These are phyloP conservation scores for Pseudocercospora fijiensis DNA, from an alignment of 2,329 filamentous ascomycete genomes.

Conservation along the genomic window DNA sequence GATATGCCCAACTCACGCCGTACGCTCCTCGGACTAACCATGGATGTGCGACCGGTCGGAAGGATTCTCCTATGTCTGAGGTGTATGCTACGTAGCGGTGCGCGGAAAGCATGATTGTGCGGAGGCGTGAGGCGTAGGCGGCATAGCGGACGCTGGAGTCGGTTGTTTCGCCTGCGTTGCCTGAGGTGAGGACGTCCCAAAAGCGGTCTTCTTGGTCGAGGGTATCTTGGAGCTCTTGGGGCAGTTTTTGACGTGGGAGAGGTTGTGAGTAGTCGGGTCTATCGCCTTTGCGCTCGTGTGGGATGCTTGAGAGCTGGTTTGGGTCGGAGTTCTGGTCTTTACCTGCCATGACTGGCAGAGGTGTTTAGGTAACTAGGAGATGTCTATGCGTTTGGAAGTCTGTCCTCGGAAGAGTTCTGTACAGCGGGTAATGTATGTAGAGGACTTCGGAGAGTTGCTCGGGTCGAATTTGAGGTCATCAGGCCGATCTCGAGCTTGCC, in stretches of 20 bases:
- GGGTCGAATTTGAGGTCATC: constrained; percentile 1
- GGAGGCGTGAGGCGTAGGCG: constrained; percentile 74
- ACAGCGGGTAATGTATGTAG: not conserved
- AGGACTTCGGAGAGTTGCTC: not conserved
- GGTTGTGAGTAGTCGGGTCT: constrained; percentile 51
- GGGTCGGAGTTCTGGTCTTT: constrained; percentile 36
- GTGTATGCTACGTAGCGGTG: constrained; percentile 98
- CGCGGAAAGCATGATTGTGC: constrained; percentile 73
- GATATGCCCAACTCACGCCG: constrained; percentile 87
- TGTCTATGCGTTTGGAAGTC: not conserved
- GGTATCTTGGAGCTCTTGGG: constrained; percentile 56
- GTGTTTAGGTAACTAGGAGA: not conserved
- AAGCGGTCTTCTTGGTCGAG: constrained; percentile 67
- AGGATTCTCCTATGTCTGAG: constrained; percentile 90
- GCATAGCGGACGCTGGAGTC: constrained; percentile 86
- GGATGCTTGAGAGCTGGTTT: constrained; percentile 39
- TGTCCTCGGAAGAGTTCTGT: not conserved
- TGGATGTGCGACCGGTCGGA: constrained; percentile 87
- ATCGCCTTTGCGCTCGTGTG: constrained; percentile 44
- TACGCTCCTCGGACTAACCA: constrained; percentile 79
- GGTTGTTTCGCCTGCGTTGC: constrained; percentile 74
- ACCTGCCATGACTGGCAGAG: constrained; percentile 35
- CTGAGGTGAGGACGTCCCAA: constrained; percentile 58
- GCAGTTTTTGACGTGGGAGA: constrained; percentile 53
- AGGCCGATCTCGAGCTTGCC: not conserved